phyloP scores from a whole-genome alignment of 257 asterid genomes.

The Solanum chmielewskii region DNA sequence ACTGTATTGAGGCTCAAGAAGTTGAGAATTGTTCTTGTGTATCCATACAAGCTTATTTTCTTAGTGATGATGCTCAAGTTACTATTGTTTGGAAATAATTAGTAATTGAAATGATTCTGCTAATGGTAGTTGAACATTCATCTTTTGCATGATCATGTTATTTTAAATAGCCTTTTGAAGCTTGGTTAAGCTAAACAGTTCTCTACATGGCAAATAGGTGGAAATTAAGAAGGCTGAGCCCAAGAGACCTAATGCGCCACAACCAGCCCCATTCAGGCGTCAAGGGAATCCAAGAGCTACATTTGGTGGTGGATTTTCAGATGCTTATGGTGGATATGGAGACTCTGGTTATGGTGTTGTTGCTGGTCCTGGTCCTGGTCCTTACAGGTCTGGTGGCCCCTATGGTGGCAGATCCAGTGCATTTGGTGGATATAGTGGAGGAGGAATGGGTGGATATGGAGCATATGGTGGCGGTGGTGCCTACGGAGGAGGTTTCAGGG shows the following conservation, averaged over 20 bases:
- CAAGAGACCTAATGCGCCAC: conserved; percentile 30
- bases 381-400: conserved; percentile 9
- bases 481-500: conserved; percentile 14
- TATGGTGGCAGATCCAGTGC: conserved; percentile 15
- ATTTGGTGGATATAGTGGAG: background rate
- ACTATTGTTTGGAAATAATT: background rate
- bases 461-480: conserved; percentile 34
- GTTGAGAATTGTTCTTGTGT: background rate
- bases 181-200: background rate
- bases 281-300: background rate
- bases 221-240: conserved; percentile 69
- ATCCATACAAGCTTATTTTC: background rate
- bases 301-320: conserved; percentile 11
- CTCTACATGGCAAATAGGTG: conserved; percentile 21
- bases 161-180: background rate
- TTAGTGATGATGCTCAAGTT: background rate
- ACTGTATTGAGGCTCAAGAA: background rate
- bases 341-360: conserved; percentile 15
- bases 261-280: conserved; percentile 16
- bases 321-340: conserved; percentile 23
- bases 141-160: background rate
- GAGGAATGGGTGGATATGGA: conserved; percentile 16
- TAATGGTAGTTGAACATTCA: background rate
- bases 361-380: background rate
- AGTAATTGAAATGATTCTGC: background rate